phyloP scores from a whole-genome alignment of 805 yeast genomes.

The Vanderwaltozyma polyspora region DNA sequence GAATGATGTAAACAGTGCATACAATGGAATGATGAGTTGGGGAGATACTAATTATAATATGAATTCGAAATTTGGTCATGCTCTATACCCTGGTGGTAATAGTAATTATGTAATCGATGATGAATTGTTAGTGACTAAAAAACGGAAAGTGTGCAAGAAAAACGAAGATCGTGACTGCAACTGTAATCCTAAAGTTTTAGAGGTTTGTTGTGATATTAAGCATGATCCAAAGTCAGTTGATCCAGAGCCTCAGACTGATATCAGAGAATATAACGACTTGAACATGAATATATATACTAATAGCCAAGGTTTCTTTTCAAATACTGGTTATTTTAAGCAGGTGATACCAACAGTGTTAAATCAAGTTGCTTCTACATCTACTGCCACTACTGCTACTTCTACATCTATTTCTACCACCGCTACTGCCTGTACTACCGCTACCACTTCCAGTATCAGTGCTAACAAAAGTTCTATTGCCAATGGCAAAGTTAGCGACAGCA shows the following conservation, averaged over 20 bases:
- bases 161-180: conserved; percentile 6
- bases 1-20: not conserved
- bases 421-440: too few relatives aligned
- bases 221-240: conserved; percentile 9
- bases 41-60: not conserved
- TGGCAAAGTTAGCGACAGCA: not conserved
- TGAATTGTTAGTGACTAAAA: conserved; percentile 1
- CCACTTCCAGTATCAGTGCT: too few relatives aligned
- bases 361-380: not conserved
- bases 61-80: not conserved
- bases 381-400: too few relatives aligned
- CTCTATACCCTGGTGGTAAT: not conserved
- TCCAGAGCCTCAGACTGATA: not conserved
- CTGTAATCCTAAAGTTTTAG: conserved; percentile 31
- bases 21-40: not conserved
- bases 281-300: conserved; percentile 1
- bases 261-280: not conserved
- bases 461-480: not conserved
- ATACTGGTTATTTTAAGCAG: not conserved
- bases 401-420: too few relatives aligned
- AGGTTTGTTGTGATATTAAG: conserved; percentile 31
- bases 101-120: not conserved
- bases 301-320: not conserved
- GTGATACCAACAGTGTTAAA: too few relatives aligned
- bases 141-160: not conserved